phyloP scores from a whole-genome alignment of 2,329 filamentous ascomycete genomes.

The Phialophora expanda region DNA sequence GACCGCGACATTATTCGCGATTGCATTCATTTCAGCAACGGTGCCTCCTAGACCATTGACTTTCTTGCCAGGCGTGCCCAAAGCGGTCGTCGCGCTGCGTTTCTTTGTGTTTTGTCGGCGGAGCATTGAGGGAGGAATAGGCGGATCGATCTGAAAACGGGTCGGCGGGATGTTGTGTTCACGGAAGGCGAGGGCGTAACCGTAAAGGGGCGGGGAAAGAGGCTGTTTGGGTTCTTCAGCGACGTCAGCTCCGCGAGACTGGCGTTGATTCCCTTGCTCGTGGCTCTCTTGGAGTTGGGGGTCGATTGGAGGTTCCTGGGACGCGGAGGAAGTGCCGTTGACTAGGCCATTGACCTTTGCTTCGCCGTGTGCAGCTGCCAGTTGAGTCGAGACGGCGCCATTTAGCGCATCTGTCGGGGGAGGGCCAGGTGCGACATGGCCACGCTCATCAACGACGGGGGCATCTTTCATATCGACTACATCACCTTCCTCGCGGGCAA shows the following conservation, averaged over 20 bases:
- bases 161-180: slow-evolving; percentile 35
- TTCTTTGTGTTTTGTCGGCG: slow-evolving; percentile 36
- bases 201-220: slow-evolving; percentile 25
- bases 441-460: slow-evolving; percentile 28
- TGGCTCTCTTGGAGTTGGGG: slow-evolving; percentile 4
- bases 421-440: slow-evolving; percentile 37
- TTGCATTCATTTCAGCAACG: background rate
- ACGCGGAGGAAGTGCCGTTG: slow-evolving; percentile 27
- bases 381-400: slow-evolving; percentile 18
- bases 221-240: slow-evolving; percentile 3
- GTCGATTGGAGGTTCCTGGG: background rate
- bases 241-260: background rate
- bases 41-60: slow-evolving; percentile 16
- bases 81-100: slow-evolving; percentile 29
- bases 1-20: slow-evolving; percentile 27
- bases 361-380: slow-evolving; percentile 14
- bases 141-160: slow-evolving; percentile 40
- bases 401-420: slow-evolving; percentile 35
- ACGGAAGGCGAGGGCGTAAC: slow-evolving; percentile 38
- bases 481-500: slow-evolving; percentile 15
- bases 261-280: background rate
- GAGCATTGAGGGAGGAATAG: slow-evolving; percentile 39
- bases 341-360: slow-evolving; percentile 31
- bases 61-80: slow-evolving; percentile 23
- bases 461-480: slow-evolving; percentile 25